Base-by-base conservation (phyloP, 805 yeast species). In the Pichia ethanolica region DNA sequence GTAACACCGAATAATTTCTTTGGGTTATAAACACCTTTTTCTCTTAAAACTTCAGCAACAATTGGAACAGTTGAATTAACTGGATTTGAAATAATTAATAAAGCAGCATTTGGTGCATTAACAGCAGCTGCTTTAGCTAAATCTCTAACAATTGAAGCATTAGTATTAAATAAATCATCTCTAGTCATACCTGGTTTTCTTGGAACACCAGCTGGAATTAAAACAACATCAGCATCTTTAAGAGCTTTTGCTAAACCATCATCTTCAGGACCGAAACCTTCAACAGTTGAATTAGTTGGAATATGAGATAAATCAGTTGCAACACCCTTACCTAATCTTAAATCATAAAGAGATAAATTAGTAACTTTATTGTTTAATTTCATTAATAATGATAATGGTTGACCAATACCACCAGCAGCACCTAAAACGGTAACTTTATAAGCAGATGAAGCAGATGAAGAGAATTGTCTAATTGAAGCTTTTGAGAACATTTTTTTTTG, bases 101-200 rank as follows among this genome's bases (percentile, higher is more conserved):
- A 72, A 46, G 87, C 81, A 53, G 97, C 97, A 60, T 86, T 78
- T 66, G 97, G 97, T 57, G 86, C 78, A 69, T 75, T 66, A 57
- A 85, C 87, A 54, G 95, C 96, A 60, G 80, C 80, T 48, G 89
- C 86, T 71, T 83, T 76, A 67, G 96, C 96, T 70, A 90, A 78
- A 71, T 87, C 96, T 68, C 93, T 83, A 56, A 90, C 97, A 69
- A 90, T 90, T 46, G 95, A 84, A 47, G 97, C 97, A 66, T 90
- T 90, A 75, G 95, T 90, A 77, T 87, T 84, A 83, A 90, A 90
- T 63, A 90, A 77, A 68, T 90, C 97, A 69, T 90, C 97, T 78
- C 97, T 86, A 65, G 97, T 88, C 97, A 90, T 90, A 71, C 97
- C 97, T 59, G 97, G 97, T 77, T 89, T 90, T 81, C 95, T 87